Evolutionary conservation across 2,329 filamentous ascomycete species (phyloP), one percentile per base, ranked within the genome.

Genomic region (Alternaria tenuissima): DNA sequence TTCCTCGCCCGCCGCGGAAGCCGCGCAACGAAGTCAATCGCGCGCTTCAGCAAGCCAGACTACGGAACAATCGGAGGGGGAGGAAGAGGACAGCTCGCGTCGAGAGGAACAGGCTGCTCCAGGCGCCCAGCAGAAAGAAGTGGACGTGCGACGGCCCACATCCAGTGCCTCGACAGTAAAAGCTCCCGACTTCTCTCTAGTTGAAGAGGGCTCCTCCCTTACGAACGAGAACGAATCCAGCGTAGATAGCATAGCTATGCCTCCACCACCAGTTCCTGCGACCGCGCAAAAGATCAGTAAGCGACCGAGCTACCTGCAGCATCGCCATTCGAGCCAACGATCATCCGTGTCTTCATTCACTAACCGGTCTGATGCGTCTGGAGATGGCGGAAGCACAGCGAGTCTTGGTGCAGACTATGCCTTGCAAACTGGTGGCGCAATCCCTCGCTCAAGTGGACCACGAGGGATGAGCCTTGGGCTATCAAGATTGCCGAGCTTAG

Each of bases 401-500:
- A 93, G 91, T 5, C 81, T 92, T 18, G 90, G 90, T 7, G 88
- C 88, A 8, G 93, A 97, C 76, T 95, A 90, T 78, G 91, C 92
- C 24, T 81, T 96, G 36, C 92, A 96, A 71, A 91, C 92, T 2
- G 93, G 92, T 18, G 92, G 93, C 26, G 91, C 92, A 12, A 82
- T 87, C 5, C 88, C 92, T 39, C 73, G 71, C 39, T 75, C 73
- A 8, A 74, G 63, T 56, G 67, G 65, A 44, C 73, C 70, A 41
- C 68, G 81, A 73, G 69, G 81, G 71, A 69, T 81, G 76, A 87
- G 85, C 74, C 84, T 86, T 61, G 80, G 81, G 3, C 82, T 96
- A 55, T 89, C 90, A 20, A 86, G 94, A 24, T 87, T 93, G 11
- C 89, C 94, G 62, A 97, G 94, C 79, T 85, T 97, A 60, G 93